Evolutionary conservation across 2,329 filamentous ascomycete species (phyloP).

Genomic region (Teratosphaeria epicoccoides): DNA sequence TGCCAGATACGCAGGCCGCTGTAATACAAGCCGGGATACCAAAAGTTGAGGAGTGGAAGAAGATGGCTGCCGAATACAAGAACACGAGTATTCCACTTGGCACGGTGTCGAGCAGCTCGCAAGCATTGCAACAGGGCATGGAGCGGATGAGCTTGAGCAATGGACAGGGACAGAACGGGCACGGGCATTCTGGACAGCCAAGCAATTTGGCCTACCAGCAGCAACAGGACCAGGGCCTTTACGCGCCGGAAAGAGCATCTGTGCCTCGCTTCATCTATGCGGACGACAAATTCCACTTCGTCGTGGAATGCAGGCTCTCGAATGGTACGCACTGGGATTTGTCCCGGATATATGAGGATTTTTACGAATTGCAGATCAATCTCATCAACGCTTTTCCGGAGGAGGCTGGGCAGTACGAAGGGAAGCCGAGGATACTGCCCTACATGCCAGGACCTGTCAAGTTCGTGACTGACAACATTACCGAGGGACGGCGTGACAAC

Average conservation of each 20-base stretch:
- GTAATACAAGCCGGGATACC: constrained; percentile 84
- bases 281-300: constrained; percentile 98
- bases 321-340: constrained; percentile 89
- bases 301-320: constrained; percentile 82
- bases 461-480: constrained; percentile 96
- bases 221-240: constrained; percentile 37
- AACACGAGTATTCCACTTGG: constrained; percentile 96
- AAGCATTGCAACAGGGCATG: constrained; percentile 43
- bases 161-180: constrained; percentile 22
- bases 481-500: constrained; percentile 82
- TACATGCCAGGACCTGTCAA: constrained; percentile 98
- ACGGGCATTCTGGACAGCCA: constrained; percentile 22
- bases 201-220: constrained; percentile 28
- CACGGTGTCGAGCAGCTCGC: constrained; percentile 49
- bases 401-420: constrained; percentile 77
- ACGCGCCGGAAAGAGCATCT: constrained; percentile 68
- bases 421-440: constrained; percentile 66
- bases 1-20: constrained; percentile 71
- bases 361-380: constrained; percentile 97
- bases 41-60: constrained; percentile 97
- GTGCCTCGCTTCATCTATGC: constrained; percentile 92
- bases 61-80: constrained; percentile 98
- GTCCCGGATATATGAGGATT: constrained; percentile 92
- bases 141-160: constrained; percentile 67
- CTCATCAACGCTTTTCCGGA: constrained; percentile 83